phyloP scores from a whole-genome alignment of 495 filamentous ascomycete species.

The Penicillium canariense region DNA sequence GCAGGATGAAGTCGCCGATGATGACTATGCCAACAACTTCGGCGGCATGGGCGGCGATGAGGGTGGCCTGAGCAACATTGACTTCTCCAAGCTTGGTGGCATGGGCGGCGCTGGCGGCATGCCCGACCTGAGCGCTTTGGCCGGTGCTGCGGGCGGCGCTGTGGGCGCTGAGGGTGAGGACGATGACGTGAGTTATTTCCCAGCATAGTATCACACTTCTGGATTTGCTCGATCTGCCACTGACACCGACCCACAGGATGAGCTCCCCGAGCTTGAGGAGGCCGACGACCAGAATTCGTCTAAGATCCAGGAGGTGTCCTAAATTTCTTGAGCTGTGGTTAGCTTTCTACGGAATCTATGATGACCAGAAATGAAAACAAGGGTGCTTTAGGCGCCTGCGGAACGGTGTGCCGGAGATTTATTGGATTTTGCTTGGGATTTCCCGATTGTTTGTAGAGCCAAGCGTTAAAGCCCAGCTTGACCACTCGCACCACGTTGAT shows the following conservation, averaged over 20 bases:
- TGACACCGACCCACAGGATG: slow-evolving; percentile 51
- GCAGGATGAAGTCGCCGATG: slow-evolving; percentile 83
- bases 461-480: slow-evolving; percentile 11
- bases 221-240: slow-evolving; percentile 28
- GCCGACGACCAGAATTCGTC: slow-evolving; percentile 44
- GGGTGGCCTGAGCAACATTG: slow-evolving; percentile 60
- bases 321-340: slow-evolving; percentile 20
- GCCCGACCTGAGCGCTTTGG: slow-evolving; percentile 49
- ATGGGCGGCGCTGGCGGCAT: slow-evolving; percentile 40
- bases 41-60: slow-evolving; percentile 61
- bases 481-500: not conserved
- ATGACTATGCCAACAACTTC: slow-evolving; percentile 70
- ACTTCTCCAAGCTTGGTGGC: slow-evolving; percentile 86
- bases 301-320: slow-evolving; percentile 60
- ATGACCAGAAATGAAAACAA: slow-evolving; percentile 31
- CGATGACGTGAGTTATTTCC: slow-evolving; percentile 46
- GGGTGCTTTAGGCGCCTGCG: slow-evolving; percentile 16
- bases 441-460: slow-evolving; percentile 18
- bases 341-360: slow-evolving; percentile 21
- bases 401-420: slow-evolving; percentile 15
- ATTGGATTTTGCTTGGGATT: slow-evolving; percentile 19
- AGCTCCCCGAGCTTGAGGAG: slow-evolving; percentile 61
- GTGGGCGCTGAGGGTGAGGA: slow-evolving; percentile 54
- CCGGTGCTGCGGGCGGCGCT: slow-evolving; percentile 36
- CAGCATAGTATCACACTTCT: slow-evolving; percentile 20